Conservation (phyloP, 2,329 filamentous ascomycete species). For the Endoconidiophora polonica region DNA sequence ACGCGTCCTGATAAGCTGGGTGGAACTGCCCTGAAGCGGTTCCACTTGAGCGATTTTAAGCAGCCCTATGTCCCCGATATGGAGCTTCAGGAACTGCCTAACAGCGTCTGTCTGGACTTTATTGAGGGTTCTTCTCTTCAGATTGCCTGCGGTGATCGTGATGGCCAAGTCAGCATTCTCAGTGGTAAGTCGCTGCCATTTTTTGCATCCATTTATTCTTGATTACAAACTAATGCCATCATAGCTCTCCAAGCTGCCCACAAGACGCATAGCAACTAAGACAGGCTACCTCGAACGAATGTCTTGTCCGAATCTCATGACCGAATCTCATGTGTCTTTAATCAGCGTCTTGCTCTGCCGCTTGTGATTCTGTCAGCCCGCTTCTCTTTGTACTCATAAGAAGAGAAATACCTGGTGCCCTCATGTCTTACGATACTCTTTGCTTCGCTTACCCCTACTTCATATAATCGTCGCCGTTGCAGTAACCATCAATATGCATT, state of each 20-base stretch:
- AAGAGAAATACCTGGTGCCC: background rate
- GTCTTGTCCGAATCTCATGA: too few species aligned
- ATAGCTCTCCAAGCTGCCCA: constrained; percentile 24
- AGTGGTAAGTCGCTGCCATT: constrained; percentile 17
- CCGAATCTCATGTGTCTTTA: too few species aligned
- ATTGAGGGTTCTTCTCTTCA: constrained; percentile 44
- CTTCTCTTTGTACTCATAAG: too few species aligned
- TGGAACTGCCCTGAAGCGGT: constrained; percentile 47
- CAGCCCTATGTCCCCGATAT: constrained; percentile 70
- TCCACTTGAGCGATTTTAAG: constrained; percentile 72
- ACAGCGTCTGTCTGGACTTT: constrained; percentile 54
- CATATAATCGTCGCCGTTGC: too few species aligned
- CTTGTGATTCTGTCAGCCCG: too few species aligned
- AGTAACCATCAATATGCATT: too few species aligned
- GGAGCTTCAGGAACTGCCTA: constrained; percentile 80
- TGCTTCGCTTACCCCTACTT: background rate
- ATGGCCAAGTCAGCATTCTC: constrained; percentile 38
- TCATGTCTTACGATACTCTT: constrained; percentile 5
- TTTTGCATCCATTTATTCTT: background rate
- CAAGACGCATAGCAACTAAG: constrained; percentile 10
- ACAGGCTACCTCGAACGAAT: background rate
- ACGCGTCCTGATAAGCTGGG: constrained; percentile 38
- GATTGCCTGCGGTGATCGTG: constrained; percentile 45
- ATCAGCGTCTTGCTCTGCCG: too few species aligned
- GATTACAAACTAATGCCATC: too few species aligned